These are phyloP conservation scores for Dothideomycetes sp. DNA, from an alignment of 2,329 filamentous ascomycete species.

Conservation along the genomic window DNA sequence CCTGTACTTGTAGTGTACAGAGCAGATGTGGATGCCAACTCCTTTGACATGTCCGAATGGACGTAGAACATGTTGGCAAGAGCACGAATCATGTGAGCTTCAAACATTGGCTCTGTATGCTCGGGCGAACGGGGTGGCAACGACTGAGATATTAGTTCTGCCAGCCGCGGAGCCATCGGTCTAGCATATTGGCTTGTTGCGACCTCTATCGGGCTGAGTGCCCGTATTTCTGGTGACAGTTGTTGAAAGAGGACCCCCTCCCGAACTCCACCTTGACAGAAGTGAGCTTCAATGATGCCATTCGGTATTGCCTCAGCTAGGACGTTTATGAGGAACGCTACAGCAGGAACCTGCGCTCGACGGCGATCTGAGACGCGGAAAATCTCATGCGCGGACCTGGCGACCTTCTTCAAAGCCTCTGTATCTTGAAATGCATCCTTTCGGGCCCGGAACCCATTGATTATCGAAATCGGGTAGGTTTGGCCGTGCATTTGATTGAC, in stretches of 20 bases:
- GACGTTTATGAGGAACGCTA: constrained; percentile 65
- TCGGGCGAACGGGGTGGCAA: constrained; percentile 26
- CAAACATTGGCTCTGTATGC: constrained; percentile 1
- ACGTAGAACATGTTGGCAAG: constrained; percentile 45
- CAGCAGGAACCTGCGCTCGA: constrained; percentile 71
- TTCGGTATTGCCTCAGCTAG: constrained; percentile 59
- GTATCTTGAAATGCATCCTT: constrained; percentile 51
- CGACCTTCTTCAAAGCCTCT: constrained; percentile 31
- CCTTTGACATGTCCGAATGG: constrained; percentile 30
- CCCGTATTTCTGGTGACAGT: constrained; percentile 46
- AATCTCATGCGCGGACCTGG: constrained; percentile 21
- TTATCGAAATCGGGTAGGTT: constrained; percentile 73
- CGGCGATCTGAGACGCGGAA: constrained; percentile 74
- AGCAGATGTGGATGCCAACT: constrained; percentile 51
- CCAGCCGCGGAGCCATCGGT: constrained; percentile 24
- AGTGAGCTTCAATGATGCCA: constrained; percentile 56
- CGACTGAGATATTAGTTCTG: constrained; percentile 32
- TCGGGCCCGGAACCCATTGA: constrained; percentile 65
- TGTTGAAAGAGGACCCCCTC: constrained; percentile 67
- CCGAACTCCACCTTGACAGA: constrained; percentile 72
- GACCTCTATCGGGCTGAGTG: constrained; percentile 52
- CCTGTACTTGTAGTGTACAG: constrained; percentile 58
- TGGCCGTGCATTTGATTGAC: constrained; percentile 51
- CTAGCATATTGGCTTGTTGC: constrained; percentile 41
- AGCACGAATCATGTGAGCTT: constrained; percentile 33